Conservation (phyloP, 202 grass and related monocot species). For the Schoenoplectus triqueter region DNA sequence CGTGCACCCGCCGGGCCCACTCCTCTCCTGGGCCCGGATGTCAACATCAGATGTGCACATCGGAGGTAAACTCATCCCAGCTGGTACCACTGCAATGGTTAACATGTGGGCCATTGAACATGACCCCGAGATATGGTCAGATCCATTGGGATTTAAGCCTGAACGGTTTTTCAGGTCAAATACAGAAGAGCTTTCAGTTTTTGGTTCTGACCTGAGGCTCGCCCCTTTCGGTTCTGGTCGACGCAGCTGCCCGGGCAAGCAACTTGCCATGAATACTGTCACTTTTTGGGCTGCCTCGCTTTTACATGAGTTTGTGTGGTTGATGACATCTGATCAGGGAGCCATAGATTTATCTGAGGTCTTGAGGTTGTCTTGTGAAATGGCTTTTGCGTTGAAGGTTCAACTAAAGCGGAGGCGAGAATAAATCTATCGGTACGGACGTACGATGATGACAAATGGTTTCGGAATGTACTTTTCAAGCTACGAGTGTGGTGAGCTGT, state of each 20-base stretch:
- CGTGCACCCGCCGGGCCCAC: slow-evolving; percentile 82
- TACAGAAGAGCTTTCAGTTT: slow-evolving; percentile 28
- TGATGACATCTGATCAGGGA: slow-evolving; percentile 4
- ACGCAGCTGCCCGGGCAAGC: slow-evolving; percentile 80
- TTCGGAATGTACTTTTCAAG: background rate
- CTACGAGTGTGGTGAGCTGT: background rate
- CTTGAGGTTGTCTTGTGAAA: slow-evolving; percentile 87
- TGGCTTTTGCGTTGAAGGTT: slow-evolving; percentile 62
- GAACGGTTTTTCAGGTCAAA: slow-evolving; percentile 40
- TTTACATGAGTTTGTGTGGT: slow-evolving; percentile 67
- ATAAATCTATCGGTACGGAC: background rate
- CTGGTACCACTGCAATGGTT: slow-evolving; percentile 86
- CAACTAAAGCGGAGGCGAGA: slow-evolving; percentile 27
- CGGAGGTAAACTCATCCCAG: slow-evolving; percentile 55
- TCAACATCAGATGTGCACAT: slow-evolving; percentile 68
- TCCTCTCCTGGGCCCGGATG: slow-evolving; percentile 85
- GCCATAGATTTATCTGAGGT: slow-evolving; percentile 61
- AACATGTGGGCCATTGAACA: slow-evolving; percentile 98
- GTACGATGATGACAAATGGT: background rate
- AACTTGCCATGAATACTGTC: slow-evolving; percentile 82
- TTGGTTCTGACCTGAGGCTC: slow-evolving; percentile 67
- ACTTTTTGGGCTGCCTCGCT: slow-evolving; percentile 74
- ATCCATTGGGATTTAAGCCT: slow-evolving; percentile 57
- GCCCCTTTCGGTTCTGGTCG: slow-evolving; percentile 81
- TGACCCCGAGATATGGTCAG: slow-evolving; percentile 59